These are phyloP conservation scores for Trichoderma sp. DNA, from an alignment of 2,329 filamentous ascomycete species.

Conservation along the genomic window DNA sequence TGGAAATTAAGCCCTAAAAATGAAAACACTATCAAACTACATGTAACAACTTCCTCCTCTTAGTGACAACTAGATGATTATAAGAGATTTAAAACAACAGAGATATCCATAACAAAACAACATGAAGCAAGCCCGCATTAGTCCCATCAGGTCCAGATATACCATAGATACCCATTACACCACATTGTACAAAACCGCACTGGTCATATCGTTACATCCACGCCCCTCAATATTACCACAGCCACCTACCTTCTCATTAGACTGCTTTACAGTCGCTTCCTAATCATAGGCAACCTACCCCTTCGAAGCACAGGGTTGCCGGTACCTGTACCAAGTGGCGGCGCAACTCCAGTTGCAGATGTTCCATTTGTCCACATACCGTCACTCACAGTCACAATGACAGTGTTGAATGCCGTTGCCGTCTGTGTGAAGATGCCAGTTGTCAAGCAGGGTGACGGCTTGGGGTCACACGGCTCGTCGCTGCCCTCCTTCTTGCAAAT, in stretches of 20 bases:
- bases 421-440: slow-evolving; percentile 34
- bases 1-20: not conserved
- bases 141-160: not conserved
- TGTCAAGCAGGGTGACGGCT: slow-evolving; percentile 27
- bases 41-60: not conserved
- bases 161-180: not conserved
- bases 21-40: not conserved
- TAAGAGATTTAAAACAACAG: not conserved
- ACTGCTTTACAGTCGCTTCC: not conserved
- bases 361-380: slow-evolving; percentile 8
- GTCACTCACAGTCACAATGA: slow-evolving; percentile 34
- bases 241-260: too few species aligned
- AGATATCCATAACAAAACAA: not conserved
- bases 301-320: not conserved
- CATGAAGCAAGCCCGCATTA: not conserved
- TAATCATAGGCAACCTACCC: not conserved
- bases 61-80: not conserved
- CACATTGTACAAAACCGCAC: not conserved
- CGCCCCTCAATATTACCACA: not conserved
- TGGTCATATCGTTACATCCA: not conserved
- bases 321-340: not conserved
- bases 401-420: slow-evolving; percentile 40
- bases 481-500: slow-evolving; percentile 33
- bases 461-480: slow-evolving; percentile 31
- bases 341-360: not conserved